A percentile compares a stretch with the other conserved stretches of the same genome.
Evolutionary conservation across 768 basidiomycete species (phyloP).

Genomic region (Trametes cinnabarina): DNA sequence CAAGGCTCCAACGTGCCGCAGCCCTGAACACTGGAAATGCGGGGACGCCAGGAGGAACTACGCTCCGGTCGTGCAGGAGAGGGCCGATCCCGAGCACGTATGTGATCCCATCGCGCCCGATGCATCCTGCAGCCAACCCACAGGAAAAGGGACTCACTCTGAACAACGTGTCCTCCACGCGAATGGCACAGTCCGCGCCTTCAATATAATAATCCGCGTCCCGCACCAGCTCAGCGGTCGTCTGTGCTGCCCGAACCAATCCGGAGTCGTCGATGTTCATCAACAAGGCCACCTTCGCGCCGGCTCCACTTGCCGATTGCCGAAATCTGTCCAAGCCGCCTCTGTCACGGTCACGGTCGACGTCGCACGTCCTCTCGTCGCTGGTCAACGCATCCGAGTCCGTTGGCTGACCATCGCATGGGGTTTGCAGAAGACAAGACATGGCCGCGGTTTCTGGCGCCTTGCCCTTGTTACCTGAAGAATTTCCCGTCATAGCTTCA

Average conservation of each 20-base stretch:
- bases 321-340: background rate
- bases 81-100: background rate
- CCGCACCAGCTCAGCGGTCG: slow-evolving; percentile 18
- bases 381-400: background rate
- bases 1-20: slow-evolving; percentile 11
- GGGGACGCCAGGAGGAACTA: background rate
- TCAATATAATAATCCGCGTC: slow-evolving; percentile 63
- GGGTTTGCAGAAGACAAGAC: background rate
- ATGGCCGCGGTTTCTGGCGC: background rate
- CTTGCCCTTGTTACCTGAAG: background rate
- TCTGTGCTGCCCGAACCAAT: background rate
- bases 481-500: slow-evolving; percentile 1
- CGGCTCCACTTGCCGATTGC: slow-evolving; percentile 14
- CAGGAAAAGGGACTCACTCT: slow-evolving; percentile 46
- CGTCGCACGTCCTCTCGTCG: background rate
- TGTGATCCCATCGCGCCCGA: background rate
- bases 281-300: background rate
- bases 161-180: slow-evolving; percentile 64
- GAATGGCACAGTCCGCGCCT: slow-evolving; percentile 67
- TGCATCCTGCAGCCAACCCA: background rate
- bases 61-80: background rate
- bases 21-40: background rate
- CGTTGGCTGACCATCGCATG: background rate
- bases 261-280: background rate
- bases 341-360: background rate